Evolutionary conservation across 2,329 filamentous ascomycete species (phyloP).

Genomic region (Tolypocladium ophioglossoides): DNA sequence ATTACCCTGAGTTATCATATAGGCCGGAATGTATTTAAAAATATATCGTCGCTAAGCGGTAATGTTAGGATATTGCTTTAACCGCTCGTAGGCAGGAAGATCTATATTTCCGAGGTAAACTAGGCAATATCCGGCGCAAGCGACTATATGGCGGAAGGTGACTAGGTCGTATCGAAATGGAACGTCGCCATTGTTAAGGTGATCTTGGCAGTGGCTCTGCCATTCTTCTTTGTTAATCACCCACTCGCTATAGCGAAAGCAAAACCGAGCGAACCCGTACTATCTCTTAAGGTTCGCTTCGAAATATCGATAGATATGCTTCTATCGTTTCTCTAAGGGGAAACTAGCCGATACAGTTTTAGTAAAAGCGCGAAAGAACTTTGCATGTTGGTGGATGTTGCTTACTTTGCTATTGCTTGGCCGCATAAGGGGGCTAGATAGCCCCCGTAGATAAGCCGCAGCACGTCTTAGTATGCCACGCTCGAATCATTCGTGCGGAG

Average conservation of each 20-base stretch:
- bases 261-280: background rate
- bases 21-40: background rate
- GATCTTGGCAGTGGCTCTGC: background rate
- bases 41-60: background rate
- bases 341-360: background rate
- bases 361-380: background rate
- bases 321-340: background rate
- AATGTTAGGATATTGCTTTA: background rate
- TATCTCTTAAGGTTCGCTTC: background rate
- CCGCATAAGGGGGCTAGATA: background rate
- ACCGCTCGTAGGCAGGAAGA: background rate
- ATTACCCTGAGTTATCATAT: background rate
- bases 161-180: background rate
- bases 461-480: background rate
- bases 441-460: background rate
- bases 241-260: background rate
- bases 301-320: background rate
- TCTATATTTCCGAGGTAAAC: background rate
- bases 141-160: background rate
- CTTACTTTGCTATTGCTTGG: background rate
- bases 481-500: background rate
- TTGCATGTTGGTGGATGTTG: background rate
- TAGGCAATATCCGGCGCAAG: background rate
- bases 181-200: background rate
- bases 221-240: background rate